Base-by-base conservation (phyloP, 805 yeast genomes). In the Lipomyces starkeyi region DNA sequence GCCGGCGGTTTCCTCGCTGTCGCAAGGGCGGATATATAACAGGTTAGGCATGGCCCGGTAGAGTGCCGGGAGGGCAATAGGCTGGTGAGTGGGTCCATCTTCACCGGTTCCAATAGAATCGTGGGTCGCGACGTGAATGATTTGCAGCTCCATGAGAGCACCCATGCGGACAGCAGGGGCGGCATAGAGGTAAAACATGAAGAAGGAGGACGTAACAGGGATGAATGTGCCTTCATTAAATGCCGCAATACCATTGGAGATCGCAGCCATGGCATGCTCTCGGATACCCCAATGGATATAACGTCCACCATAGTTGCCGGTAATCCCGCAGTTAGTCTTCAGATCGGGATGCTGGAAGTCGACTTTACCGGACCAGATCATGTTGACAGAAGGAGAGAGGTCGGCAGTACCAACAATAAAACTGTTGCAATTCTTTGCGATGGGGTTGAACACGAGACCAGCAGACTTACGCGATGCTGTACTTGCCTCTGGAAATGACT, bases 1-100 rank as follows among this genome's bases (percentile, higher is more conserved):
- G 75, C 89, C 90, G 72, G 88, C 85, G 67, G 85, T 84, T 82
- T 91, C 97, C 80, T 91, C 90, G 85, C 95, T 94, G 79, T 91
- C 97, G 76, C 95, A 95, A 74, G 97, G 96, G 87, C 97, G 90
- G 94, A 94, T 90, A 67, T 90, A 95, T 78, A 86, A 84, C 75
- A 88, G 76, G 84, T 91, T 91, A 80, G 97, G 97, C 76, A 84
- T 78, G 73, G 96, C 93, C 85, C 96, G 88, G 79, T 90, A 86
- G 79, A 90, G 95, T 64, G 94, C 93, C 78, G 90, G 83, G 67
- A 95, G 89, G 83, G 90, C 97, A 74, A 91, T 89, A 81, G 97
- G 97, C 83, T 91, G 95, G 82, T 91, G 97, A 78, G 96, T 91
- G 82, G 96, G 96, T 78, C 96, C 96, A 80, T 91, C 96, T 84